phyloP scores from a whole-genome alignment of 2,329 filamentous ascomycete species.

The Xylariaceae sp. region DNA sequence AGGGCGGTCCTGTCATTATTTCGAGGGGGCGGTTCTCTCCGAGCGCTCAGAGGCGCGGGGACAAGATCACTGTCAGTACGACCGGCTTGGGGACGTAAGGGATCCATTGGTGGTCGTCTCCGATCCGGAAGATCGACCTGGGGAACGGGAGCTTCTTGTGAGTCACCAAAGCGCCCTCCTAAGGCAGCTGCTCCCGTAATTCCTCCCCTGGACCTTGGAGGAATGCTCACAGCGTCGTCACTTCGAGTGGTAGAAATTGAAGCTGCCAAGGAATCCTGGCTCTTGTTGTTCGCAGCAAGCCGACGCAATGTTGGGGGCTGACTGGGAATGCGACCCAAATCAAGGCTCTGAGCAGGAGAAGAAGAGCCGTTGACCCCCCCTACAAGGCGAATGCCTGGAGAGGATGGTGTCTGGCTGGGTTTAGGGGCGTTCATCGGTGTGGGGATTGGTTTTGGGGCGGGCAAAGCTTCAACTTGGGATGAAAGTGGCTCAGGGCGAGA shows the following conservation, averaged over 20 bases:
- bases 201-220: constrained; percentile 52
- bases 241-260: constrained; percentile 45
- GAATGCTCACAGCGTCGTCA: constrained; percentile 48
- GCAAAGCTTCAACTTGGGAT: constrained; percentile 12
- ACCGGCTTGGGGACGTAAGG: constrained; percentile 47
- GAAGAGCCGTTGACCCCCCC: constrained; percentile 38
- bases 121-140: constrained; percentile 57
- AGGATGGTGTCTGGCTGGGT: constrained; percentile 24
- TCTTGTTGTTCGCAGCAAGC: constrained; percentile 49
- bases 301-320: constrained; percentile 42
- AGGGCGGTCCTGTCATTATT: constrained; percentile 48
- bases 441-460: constrained; percentile 4
- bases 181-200: constrained; percentile 37
- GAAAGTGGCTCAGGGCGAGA: constrained; percentile 20
- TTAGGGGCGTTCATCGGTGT: constrained; percentile 19
- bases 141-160: constrained; percentile 24
- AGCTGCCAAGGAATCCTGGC: constrained; percentile 53
- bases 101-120: constrained; percentile 64
- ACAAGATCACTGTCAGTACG: constrained; percentile 49
- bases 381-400: constrained; percentile 29
- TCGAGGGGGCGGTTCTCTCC: constrained; percentile 49
- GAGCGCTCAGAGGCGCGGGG: constrained; percentile 50
- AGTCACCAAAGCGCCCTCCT: constrained; percentile 36
- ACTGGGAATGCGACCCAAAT: constrained; percentile 42
- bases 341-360: constrained; percentile 51